A percentile compares a stretch with the other conserved stretches of the same genome.
Conservation (phyloP, 768 basidiomycete genomes). For the Mycena rebaudengoi region DNA sequence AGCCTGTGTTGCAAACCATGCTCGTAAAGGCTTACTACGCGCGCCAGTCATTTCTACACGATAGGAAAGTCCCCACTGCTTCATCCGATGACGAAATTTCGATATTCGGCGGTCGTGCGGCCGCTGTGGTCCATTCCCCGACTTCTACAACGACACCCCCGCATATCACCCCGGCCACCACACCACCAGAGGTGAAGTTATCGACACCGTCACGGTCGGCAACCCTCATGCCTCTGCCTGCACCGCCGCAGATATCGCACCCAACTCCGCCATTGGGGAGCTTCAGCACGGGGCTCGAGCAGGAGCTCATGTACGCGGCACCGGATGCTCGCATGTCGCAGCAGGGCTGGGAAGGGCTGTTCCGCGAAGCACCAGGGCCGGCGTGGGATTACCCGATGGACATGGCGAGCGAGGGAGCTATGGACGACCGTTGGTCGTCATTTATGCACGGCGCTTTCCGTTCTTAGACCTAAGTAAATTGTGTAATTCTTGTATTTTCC, state of each 20-base stretch:
- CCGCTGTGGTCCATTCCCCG: conserved; percentile 33
- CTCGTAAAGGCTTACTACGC: conserved; percentile 50
- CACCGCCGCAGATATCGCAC: neutral
- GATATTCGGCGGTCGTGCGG: conserved; percentile 44
- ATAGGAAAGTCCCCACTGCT: conserved; percentile 24
- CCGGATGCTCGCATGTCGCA: conserved; percentile 12
- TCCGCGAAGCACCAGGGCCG: conserved; percentile 44
- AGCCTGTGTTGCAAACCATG: conserved; percentile 59
- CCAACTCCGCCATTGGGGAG: conserved; percentile 17
- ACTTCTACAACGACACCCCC: neutral
- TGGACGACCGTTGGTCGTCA: conserved; percentile 51
- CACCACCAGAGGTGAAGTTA: neutral
- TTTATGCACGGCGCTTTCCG: too few relatives aligned
- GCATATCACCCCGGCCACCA: neutral
- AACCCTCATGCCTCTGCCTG: neutral
- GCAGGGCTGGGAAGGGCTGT: conserved; percentile 46
- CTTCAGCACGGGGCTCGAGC: conserved; percentile 5
- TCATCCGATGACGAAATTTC: conserved; percentile 44
- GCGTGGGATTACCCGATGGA: conserved; percentile 20
- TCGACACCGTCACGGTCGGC: neutral
- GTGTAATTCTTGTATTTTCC: too few relatives aligned
- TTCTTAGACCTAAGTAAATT: too few relatives aligned
- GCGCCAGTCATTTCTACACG: conserved; percentile 26
- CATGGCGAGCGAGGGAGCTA: conserved; percentile 23
- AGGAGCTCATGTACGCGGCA: neutral